Evolutionary conservation across 495 filamentous ascomycete species (phyloP).

Genomic region (Margaritispora aquatica): DNA sequence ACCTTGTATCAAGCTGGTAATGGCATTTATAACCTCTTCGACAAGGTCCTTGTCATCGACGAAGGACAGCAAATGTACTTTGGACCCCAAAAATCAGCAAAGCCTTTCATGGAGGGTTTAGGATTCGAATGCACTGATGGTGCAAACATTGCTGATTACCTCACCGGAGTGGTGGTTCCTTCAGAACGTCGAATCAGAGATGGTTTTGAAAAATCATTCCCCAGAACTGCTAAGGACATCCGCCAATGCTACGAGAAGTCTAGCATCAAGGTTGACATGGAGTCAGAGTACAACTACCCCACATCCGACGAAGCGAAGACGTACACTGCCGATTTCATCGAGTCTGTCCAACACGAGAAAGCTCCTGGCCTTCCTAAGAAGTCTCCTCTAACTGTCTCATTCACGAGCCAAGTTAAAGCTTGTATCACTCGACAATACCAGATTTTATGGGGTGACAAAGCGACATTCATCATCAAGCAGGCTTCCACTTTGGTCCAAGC

Average conservation of each 20-base stretch:
- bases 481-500: conserved; percentile 62
- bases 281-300: conserved; percentile 45
- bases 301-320: conserved; percentile 34
- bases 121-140: conserved; percentile 60
- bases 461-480: conserved; percentile 55
- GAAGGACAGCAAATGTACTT: conserved; percentile 62
- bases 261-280: conserved; percentile 17
- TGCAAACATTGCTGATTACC: conserved; percentile 63
- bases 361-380: conserved; percentile 58
- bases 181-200: conserved; percentile 56
- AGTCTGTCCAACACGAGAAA: conserved; percentile 61
- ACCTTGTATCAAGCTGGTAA: conserved; percentile 69
- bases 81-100: conserved; percentile 56
- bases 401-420: conserved; percentile 37
- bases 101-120: conserved; percentile 61
- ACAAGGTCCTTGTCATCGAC: conserved; percentile 58
- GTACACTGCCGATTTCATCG: conserved; percentile 51
- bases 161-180: conserved; percentile 61
- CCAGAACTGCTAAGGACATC: conserved; percentile 60
- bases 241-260: conserved; percentile 41
- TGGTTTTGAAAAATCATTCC: conserved; percentile 57
- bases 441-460: conserved; percentile 54
- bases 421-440: conserved; percentile 50
- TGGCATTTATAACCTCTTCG: conserved; percentile 59
- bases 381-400: conserved; percentile 43